Base-by-base conservation (phyloP, 164 flowering plant genomes). In the Tetracentron sinense region DNA sequence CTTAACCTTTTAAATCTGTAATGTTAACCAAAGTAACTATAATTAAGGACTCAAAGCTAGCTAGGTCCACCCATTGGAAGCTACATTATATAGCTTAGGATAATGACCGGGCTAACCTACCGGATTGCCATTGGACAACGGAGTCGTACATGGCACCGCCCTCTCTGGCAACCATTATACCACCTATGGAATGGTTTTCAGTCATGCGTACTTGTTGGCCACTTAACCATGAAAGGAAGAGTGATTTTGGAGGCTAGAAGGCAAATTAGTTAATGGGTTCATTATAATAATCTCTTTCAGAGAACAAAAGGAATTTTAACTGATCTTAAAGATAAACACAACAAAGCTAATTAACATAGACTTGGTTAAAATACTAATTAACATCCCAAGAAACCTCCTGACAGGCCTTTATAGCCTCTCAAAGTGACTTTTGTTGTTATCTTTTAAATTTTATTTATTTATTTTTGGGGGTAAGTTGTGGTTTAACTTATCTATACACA, bases 201-300 rank as follows among this genome's bases (percentile, higher is more conserved):
- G 61, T 57, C 74, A 73, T 72, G 56, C 71, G 79, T 75, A 78
- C 77, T 71, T 81, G 85, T 83, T 83, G 69, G 87, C 87, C 87
- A 83, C 85, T 81, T 72, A 15, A 68, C 46, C 60, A 54, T 53
- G 65, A 50, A 60, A 64, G 31, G 21, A 38, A 67, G 69, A 75
- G 59, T 61, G 67, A 54, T 64, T 49, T 72, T 70, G 69, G 72
- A 58, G 84, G 77, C 81, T 75, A 58, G 65, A 75, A 71, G 71
- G 78, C 78, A 69, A 69, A 66, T 67, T 66, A 69, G 63, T 53
- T 54, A 58, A 61, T 62, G 62, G 64, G 25, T 50, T 57, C n/a
- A 75, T 62, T 73, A 66, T 42, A 74, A 29, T 66, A 51, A 64
- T 25, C 46, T 23, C 67, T 38, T 16, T 38, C n/a, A n/a, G n/a